Conservation (phyloP, 2,329 filamentous ascomycete species). For the Epichloe glyceriae region DNA sequence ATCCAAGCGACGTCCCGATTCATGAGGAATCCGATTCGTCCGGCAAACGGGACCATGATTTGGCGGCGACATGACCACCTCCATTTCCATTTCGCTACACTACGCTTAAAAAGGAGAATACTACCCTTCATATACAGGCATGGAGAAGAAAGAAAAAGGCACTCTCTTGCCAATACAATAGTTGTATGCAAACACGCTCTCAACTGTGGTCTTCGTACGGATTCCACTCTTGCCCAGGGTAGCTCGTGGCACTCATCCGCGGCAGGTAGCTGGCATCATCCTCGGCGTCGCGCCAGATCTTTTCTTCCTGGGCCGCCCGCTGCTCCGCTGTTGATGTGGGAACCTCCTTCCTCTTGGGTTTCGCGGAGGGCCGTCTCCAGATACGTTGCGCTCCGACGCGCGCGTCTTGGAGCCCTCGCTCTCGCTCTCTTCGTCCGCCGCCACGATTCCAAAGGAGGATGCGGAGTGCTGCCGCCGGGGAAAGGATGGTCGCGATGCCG, state of each 20-base stretch:
- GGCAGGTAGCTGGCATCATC: constrained; percentile 20
- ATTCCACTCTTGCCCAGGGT: constrained; percentile 60
- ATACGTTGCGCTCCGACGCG: not conserved
- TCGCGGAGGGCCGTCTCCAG: not conserved
- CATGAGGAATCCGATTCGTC: no score
- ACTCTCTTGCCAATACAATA: constrained; percentile 18
- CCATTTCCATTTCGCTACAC: no score
- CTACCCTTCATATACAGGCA: constrained; percentile 16
- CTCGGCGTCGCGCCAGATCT: no score
- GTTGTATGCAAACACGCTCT: no score
- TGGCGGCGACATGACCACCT: no score
- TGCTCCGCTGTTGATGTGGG: constrained; percentile 4
- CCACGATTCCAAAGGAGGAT: constrained; percentile 2
- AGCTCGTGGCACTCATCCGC: constrained; percentile 53
- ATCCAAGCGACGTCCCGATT: no score
- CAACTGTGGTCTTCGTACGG: constrained; percentile 30
- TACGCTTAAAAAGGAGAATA: not conserved
- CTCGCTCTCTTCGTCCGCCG: not conserved
- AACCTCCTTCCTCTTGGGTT: not conserved
- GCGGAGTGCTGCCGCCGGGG: not conserved
- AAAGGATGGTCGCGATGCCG: constrained; percentile 1
- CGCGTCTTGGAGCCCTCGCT: not conserved
- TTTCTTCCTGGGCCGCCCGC: constrained; percentile 11
- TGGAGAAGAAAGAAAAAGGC: constrained; percentile 41
- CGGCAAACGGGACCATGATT: no score